These are phyloP conservation scores for Heliocybe sulcata DNA, from an alignment of 1,284 basidiomycete species.

Conservation along the genomic window DNA sequence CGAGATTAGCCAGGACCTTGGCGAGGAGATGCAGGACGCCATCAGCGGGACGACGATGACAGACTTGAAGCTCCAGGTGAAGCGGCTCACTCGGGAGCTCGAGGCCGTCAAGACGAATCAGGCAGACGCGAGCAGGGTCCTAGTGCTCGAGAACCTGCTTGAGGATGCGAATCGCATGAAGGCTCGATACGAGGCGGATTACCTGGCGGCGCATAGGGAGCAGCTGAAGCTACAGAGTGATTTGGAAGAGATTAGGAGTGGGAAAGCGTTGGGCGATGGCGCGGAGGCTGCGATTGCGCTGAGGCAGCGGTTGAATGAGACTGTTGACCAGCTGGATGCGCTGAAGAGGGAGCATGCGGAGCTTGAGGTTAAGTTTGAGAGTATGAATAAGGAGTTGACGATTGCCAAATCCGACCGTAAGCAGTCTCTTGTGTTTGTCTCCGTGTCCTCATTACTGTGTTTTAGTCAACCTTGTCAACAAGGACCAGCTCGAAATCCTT, in stretches of 20 bases:
- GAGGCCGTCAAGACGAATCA: conserved; percentile 69
- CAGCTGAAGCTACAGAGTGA: conserved; percentile 77
- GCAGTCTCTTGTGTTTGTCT: conserved; percentile 21
- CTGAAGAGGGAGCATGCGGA: conserved; percentile 64
- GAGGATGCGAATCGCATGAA: conserved; percentile 91
- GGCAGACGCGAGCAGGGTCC: conserved; percentile 64
- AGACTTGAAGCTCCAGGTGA: conserved; percentile 81
- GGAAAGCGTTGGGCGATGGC: conserved; percentile 77
- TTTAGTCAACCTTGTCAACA: conserved; percentile 77
- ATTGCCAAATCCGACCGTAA: conserved; percentile 83
- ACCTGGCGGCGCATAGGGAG: conserved; percentile 78
- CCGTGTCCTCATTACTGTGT: background rate
- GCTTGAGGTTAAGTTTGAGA: conserved; percentile 67
- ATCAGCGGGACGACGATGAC: conserved; percentile 84
- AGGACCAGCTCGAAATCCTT: conserved; percentile 80
- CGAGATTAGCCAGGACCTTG: conserved; percentile 51
- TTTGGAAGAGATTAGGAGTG: conserved; percentile 84
- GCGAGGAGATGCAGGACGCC: conserved; percentile 82
- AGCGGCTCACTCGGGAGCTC: conserved; percentile 79
- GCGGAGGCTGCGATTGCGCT: conserved; percentile 84
- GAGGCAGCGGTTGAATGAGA: conserved; percentile 82
- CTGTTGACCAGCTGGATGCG: conserved; percentile 74
- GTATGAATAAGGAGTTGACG: conserved; percentile 64
- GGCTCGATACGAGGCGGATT: conserved; percentile 84
- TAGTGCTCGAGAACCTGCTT: conserved; percentile 85